Evolutionary conservation across 2,329 filamentous ascomycete species (phyloP).

Genomic region (Colletotrichum sp.): DNA sequence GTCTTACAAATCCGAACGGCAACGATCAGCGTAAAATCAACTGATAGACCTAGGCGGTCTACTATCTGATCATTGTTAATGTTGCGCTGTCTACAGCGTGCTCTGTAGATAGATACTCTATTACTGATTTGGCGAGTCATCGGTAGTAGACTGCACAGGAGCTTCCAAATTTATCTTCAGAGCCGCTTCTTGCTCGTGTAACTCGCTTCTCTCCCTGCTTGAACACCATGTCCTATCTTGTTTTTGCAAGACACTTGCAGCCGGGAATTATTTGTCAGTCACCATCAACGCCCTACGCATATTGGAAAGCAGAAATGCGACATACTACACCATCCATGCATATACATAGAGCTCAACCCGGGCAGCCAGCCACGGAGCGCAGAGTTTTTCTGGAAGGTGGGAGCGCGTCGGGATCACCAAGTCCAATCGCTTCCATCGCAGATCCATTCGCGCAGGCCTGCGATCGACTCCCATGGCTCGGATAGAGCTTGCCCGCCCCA

Average conservation of each 20-base stretch:
- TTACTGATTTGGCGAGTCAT: neutral
- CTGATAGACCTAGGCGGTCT: neutral
- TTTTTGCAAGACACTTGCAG: neutral
- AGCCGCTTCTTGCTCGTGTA: neutral
- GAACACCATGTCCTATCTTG: neutral
- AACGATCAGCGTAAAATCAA: neutral
- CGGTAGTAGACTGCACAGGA: neutral
- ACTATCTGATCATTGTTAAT: neutral
- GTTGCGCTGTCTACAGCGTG: neutral
- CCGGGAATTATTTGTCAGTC: neutral
- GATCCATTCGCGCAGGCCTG: neutral
- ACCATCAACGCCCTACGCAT: neutral
- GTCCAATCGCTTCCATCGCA: neutral
- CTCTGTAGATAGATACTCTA: neutral
- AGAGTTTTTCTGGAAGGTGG: constrained; percentile 1
- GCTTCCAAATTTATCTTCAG: neutral
- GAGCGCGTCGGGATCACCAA: neutral
- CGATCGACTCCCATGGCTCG: neutral
- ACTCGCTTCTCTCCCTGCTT: neutral
- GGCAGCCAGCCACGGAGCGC: neutral
- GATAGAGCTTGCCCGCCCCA: neutral
- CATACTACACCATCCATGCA: neutral
- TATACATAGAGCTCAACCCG: neutral
- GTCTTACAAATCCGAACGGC: neutral
- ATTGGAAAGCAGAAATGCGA: neutral